These are phyloP conservation scores for Pseudogymnoascus sp. DNA, from an alignment of 2,329 filamentous ascomycete species.

Conservation along the genomic window DNA sequence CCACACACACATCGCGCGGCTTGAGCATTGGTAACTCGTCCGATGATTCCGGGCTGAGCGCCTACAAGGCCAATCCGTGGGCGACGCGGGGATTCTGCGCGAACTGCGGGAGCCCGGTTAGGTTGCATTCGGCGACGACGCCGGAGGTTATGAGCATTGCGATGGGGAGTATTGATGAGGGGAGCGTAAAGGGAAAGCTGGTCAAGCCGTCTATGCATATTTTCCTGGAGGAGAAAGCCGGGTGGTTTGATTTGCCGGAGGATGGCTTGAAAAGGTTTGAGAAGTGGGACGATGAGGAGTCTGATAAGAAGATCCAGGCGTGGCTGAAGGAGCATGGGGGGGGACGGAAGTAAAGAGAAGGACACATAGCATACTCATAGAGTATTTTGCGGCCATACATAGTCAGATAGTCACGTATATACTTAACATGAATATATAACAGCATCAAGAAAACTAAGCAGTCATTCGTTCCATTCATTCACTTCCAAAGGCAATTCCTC, in stretches of 20 bases:
- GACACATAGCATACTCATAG: neutral
- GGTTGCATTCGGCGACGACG: slow-evolving; percentile 34
- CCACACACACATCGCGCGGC: slow-evolving; percentile 17
- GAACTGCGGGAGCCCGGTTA: slow-evolving; percentile 39
- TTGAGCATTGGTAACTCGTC: neutral
- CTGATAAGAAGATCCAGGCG: slow-evolving; percentile 22
- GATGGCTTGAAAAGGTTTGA: slow-evolving; percentile 29
- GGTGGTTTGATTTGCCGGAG: slow-evolving; percentile 33
- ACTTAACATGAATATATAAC: neutral
- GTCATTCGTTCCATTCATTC: slow-evolving; percentile 1
- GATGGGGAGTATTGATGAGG: slow-evolving; percentile 36
- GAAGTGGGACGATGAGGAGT: slow-evolving; percentile 19
- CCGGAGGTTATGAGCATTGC: slow-evolving; percentile 30
- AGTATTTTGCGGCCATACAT: neutral
- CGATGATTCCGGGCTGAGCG: slow-evolving; percentile 21
- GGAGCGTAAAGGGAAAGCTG: slow-evolving; percentile 28
- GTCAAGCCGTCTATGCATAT: slow-evolving; percentile 34
- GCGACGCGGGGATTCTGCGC: slow-evolving; percentile 39
- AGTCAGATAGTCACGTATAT: neutral
- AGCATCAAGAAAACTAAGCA: neutral
- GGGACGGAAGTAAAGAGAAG: neutral
- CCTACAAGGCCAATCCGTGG: slow-evolving; percentile 29
- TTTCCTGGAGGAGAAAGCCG: slow-evolving; percentile 35
- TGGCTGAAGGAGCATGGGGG: slow-evolving; percentile 20
- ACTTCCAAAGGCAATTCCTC: neutral